Percentiles rank a stretch among this genome's conserved stretches.
These are phyloP conservation scores for Botrytis paeoniae DNA, from an alignment of 2,329 filamentous ascomycete species.

Conservation along the genomic window DNA sequence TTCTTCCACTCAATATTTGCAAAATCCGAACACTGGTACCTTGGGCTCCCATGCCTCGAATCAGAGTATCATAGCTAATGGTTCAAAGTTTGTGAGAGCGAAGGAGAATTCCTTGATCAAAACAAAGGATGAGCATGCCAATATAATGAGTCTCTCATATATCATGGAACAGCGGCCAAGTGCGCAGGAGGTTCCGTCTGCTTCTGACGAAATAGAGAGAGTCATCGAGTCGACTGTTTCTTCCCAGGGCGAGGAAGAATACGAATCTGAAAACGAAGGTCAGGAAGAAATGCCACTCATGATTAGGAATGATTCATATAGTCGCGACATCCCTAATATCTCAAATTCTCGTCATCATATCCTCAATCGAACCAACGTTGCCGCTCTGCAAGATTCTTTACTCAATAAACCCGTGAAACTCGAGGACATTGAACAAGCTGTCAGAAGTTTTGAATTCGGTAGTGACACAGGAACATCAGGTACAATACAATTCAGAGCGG, in stretches of 20 bases:
- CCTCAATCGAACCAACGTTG: background rate
- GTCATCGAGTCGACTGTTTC: background rate
- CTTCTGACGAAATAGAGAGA: background rate
- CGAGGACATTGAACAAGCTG: background rate
- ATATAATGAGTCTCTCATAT: slow-evolving; percentile 3
- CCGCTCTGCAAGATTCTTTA: background rate
- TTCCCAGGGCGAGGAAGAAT: background rate
- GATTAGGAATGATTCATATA: background rate
- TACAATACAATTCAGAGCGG: background rate
- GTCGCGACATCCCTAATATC: background rate
- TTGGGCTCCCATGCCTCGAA: background rate
- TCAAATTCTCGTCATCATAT: background rate
- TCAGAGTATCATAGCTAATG: background rate
- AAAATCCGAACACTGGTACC: background rate
- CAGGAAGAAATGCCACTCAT: background rate
- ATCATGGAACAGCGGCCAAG: background rate
- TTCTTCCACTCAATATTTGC: too few relatives aligned
- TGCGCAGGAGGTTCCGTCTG: too few relatives aligned
- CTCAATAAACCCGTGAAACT: background rate
- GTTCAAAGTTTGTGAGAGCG: background rate
- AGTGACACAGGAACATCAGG: background rate
- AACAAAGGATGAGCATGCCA: background rate
- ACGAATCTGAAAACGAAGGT: background rate
- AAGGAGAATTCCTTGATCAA: background rate
- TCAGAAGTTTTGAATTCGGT: background rate